A percentile compares a stretch with the other conserved stretches of the same genome.
Conservation (phyloP, 1,284 basidiomycete genomes). For the Boletus albobrunnescens region DNA sequence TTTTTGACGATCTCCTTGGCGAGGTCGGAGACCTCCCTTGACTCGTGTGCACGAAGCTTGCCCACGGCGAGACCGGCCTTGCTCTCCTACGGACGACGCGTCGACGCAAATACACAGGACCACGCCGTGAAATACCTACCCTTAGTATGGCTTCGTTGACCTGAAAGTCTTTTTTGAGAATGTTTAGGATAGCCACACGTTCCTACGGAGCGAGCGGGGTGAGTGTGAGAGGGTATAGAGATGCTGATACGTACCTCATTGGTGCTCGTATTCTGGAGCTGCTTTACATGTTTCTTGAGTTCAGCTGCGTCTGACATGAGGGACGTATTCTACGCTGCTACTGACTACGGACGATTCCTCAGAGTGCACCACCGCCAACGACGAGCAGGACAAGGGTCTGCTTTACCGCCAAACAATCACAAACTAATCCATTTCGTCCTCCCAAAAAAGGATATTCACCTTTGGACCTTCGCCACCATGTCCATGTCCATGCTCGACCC, state of each 20-base stretch:
- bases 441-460: conserved; percentile 10
- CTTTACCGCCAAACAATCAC: conserved; percentile 19
- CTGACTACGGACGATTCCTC: conserved; percentile 3
- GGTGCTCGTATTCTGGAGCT: conserved; percentile 60
- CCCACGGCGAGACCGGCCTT: conserved; percentile 91
- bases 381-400: background rate
- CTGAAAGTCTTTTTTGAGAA: conserved; percentile 73
- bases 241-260: conserved; percentile 49
- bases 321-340: conserved; percentile 22
- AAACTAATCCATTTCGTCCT: conserved; percentile 13
- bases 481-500: conserved; percentile 46
- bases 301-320: conserved; percentile 47
- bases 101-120: background rate
- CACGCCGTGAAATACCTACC: conserved; percentile 50
- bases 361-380: background rate
- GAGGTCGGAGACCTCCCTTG: conserved; percentile 72
- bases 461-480: background rate
- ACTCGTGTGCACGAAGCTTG: conserved; percentile 76
- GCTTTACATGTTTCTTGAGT: conserved; percentile 77
- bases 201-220: conserved; percentile 54
- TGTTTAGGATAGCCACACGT: conserved; percentile 62
- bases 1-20: conserved; percentile 93
- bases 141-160: conserved; percentile 86
- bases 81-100: conserved; percentile 58
- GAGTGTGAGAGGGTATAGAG: conserved; percentile 18